These are phyloP conservation scores for Kitagawia praeruptora DNA, from an alignment of 129 eudicot species.

Conservation along the genomic window DNA sequence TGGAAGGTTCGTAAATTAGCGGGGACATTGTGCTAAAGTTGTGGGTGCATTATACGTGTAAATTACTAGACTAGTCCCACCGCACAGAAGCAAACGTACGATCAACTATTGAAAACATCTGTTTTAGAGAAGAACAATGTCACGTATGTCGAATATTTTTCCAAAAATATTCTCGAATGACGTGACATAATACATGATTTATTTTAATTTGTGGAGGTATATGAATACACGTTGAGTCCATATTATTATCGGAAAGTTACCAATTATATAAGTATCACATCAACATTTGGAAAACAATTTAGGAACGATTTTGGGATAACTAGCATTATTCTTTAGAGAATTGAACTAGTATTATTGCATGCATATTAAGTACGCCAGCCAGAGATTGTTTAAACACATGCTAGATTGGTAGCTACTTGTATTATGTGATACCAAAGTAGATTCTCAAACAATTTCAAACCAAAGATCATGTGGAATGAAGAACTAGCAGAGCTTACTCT, in stretches of 20 bases:
- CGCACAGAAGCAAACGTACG: background rate
- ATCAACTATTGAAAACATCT: background rate
- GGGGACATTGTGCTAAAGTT: background rate
- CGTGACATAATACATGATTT: too few species aligned
- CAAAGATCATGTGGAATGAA: background rate
- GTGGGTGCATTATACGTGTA: background rate
- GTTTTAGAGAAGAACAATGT: background rate
- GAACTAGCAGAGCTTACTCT: background rate
- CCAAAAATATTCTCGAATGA: too few species aligned
- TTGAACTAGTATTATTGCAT: background rate
- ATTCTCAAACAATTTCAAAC: background rate
- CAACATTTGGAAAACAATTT: too few species aligned
- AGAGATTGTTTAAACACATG: slow-evolving; percentile 4
- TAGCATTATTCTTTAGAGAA: too few species aligned
- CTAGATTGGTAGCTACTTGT: background rate
- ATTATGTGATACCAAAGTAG: background rate
- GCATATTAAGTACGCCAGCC: background rate
- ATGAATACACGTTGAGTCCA: too few species aligned
- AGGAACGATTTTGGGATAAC: too few species aligned
- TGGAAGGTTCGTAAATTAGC: background rate
- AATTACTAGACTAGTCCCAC: background rate
- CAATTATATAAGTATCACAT: too few species aligned
- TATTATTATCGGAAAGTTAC: too few species aligned
- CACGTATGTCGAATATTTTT: too few species aligned
- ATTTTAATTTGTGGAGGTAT: too few species aligned